Base-by-base conservation (phyloP, 2,329 filamentous ascomycete genomes). In the Herpotrichia juniperi region DNA sequence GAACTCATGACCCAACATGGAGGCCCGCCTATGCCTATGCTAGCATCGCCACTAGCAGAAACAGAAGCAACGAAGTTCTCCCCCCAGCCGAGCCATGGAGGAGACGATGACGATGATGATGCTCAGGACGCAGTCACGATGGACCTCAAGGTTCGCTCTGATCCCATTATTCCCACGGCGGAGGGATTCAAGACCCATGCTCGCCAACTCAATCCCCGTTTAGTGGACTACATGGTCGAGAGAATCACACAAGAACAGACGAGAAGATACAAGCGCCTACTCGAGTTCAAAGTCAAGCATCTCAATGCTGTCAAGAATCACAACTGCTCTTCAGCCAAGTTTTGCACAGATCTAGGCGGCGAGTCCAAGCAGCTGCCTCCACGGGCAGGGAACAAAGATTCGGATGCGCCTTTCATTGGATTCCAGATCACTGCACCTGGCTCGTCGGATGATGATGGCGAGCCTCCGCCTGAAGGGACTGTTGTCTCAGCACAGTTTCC, bases 171-270 rank as follows among this genome's bases (percentile, higher is more conserved):
- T 9, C 89, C 92, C 1, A 92, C 85, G 16, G 76, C 87, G 21
- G 83, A 87, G 53, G 92, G 92, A 0, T 96, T 96, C 74, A 86
- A 85, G 59, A 80, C 84, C 21, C 89, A 96, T 65, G 83, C 93
- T 16, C 76, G 86, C 40, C 81, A 83, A 53, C 76, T 96, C 37
- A 96, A 96, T 64, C 90, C 91, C n/a, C 77, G 80, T 10, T 78
- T 96, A 51, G 78, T 79, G n/a, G 76, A 80, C 8, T 80, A 86
- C 71, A 79, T 97, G 57, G 83, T 93, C 12, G 89, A 94, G 25
- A 87, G 92, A 40, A 89, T 96, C 60, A 90, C 89, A 0, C 84
- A 90, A 58, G 91, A 96, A 65, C 91, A 96, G 70, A 78, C 88
- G 42, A 79, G 86, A 53, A 85, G 92, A 49, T 96, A 93, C 74